Conservation (phyloP, 441 rosid species). For the Euphorbia corollata region DNA sequence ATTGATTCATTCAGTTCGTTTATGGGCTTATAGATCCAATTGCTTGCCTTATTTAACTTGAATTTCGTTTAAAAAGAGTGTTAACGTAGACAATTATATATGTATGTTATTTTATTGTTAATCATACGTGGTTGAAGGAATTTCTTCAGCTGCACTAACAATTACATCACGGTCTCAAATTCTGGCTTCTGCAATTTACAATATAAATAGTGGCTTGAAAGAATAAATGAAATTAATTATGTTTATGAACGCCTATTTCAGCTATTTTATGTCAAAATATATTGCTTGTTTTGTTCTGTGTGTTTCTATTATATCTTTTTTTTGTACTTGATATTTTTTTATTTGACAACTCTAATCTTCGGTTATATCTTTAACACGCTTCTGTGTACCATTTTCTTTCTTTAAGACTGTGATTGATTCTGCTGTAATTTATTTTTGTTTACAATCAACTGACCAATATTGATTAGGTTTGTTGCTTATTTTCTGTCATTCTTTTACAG, state of each 20-base stretch:
- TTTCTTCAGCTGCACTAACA: not conserved
- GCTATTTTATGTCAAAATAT: not conserved
- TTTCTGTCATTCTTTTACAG: conserved; percentile 46
- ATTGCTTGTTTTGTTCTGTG: not conserved
- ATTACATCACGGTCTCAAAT: not conserved
- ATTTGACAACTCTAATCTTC: conserved; percentile 3
- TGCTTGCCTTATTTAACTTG: not conserved
- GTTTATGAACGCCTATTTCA: not conserved
- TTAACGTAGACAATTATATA: not conserved
- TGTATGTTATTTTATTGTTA: not conserved
- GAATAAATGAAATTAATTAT: not conserved
- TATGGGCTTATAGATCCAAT: not conserved
- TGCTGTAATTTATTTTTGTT: conserved; percentile 6
- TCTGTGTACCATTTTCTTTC: not conserved
- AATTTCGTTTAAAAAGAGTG: not conserved
- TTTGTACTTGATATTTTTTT: not conserved
- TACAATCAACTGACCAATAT: not conserved
- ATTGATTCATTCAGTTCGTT: not conserved
- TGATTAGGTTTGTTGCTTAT: conserved; percentile 13
- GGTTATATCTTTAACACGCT: conserved; percentile 1
- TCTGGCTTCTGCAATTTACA: not conserved
- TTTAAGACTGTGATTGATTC: not conserved
- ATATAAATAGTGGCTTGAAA: not conserved
- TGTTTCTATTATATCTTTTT: not conserved
- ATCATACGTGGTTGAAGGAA: not conserved